Evolutionary conservation across 495 filamentous ascomycete species (phyloP).

Genomic region (Daldinia decipiens): DNA sequence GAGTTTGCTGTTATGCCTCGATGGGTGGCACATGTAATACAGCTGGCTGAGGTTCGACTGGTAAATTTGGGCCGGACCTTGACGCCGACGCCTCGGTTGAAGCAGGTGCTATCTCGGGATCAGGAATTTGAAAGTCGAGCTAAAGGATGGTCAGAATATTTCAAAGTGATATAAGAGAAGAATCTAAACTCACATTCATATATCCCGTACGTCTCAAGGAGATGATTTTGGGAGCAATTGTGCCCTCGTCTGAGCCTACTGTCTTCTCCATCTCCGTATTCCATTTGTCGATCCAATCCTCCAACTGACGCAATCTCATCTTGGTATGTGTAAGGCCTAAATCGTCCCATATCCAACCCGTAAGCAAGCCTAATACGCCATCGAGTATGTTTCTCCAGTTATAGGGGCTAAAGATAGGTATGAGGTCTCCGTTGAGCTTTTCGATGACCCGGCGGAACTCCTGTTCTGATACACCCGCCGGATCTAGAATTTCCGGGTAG

Average conservation of each 20-base stretch:
- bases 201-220: conserved; percentile 84
- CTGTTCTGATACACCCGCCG: conserved; percentile 77
- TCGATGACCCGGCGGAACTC: conserved; percentile 84
- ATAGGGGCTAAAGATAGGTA: conserved; percentile 79
- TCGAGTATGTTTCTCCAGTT: conserved; percentile 77
- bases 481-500: conserved; percentile 94
- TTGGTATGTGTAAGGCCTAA: conserved; percentile 78
- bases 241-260: conserved; percentile 61
- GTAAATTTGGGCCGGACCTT: conserved; percentile 40
- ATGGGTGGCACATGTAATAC: conserved; percentile 29
- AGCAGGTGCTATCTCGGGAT: conserved; percentile 70
- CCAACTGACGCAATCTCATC: conserved; percentile 69
- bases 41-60: conserved; percentile 29
- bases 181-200: conserved; percentile 72
- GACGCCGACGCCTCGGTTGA: conserved; percentile 43
- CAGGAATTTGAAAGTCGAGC: conserved; percentile 86
- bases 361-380: conserved; percentile 76
- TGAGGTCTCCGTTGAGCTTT: conserved; percentile 76
- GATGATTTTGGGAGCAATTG: conserved; percentile 73
- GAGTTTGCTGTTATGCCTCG: conserved; percentile 1
- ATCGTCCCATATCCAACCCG: conserved; percentile 95
- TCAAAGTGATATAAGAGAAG: neutral
- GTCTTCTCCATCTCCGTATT: conserved; percentile 71
- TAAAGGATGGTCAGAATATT: conserved; percentile 43
- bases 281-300: conserved; percentile 83